phyloP scores from a whole-genome alignment of 371 early-diverging fungal genomes.

The Apophysomyces variabilis region DNA sequence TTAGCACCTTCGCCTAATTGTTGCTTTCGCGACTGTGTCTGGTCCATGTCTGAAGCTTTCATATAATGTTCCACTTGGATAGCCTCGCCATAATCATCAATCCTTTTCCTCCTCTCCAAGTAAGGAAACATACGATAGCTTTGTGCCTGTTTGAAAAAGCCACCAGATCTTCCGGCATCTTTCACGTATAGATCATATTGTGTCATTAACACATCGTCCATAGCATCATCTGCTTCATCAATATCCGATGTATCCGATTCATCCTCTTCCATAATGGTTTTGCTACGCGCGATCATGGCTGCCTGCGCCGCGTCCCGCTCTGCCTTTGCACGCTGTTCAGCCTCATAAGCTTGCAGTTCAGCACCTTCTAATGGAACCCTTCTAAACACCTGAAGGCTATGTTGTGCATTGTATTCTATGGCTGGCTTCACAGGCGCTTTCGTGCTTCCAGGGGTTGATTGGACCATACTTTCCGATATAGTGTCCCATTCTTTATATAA shows the following conservation, averaged over 20 bases:
- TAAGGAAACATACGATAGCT: conserved; percentile 92
- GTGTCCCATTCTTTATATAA: conserved; percentile 75
- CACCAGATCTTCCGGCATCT: conserved; percentile 68
- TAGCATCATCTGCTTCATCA: conserved; percentile 66
- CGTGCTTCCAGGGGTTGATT: conserved; percentile 13
- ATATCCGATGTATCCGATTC: conserved; percentile 67
- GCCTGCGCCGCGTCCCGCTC: conserved; percentile 81
- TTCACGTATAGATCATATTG: conserved; percentile 84
- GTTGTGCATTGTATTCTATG: conserved; percentile 50
- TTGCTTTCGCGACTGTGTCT: conserved; percentile 39
- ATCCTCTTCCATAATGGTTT: conserved; percentile 78
- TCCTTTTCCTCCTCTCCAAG: conserved; percentile 75
- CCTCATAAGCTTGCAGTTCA: conserved; percentile 76
- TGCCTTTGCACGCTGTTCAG: conserved; percentile 61
- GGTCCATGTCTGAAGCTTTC: conserved; percentile 55
- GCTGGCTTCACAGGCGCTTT: conserved; percentile 46
- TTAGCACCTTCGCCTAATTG: conserved; percentile 53
- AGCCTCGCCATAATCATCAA: conserved; percentile 96
- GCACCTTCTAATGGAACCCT: conserved; percentile 88
- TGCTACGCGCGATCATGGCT: conserved; percentile 67
- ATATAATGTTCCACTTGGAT: conserved; percentile 78
- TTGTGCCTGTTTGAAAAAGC: conserved; percentile 83
- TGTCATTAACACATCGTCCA: conserved; percentile 57
- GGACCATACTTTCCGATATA: conserved; percentile 16
- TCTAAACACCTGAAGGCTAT: conserved; percentile 45